These are phyloP conservation scores for Boletus rufocinnamomeus DNA, from an alignment of 768 basidiomycete species.

Conservation along the genomic window DNA sequence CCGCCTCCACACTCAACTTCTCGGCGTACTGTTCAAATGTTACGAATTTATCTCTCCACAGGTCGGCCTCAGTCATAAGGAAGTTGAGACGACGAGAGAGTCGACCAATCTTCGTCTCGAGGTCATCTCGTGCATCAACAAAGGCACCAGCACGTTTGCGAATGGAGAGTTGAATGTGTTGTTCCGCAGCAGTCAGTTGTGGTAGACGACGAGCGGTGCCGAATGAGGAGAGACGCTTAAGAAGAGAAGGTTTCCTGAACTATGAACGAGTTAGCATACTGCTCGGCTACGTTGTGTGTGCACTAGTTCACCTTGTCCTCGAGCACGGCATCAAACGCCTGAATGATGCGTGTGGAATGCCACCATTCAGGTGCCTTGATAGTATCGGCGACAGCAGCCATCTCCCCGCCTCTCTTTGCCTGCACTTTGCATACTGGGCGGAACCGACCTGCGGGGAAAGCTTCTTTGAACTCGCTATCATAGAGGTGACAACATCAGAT, in stretches of 20 bases:
- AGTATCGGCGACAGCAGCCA: conserved; percentile 82
- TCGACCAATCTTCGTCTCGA: conserved; percentile 91
- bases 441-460: conserved; percentile 91
- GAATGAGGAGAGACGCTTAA: conserved; percentile 82
- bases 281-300: not conserved
- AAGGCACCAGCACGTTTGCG: conserved; percentile 93
- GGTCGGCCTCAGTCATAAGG: conserved; percentile 86
- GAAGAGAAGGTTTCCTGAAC: conserved; percentile 87
- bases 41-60: conserved; percentile 93
- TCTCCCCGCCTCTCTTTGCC: conserved; percentile 77
- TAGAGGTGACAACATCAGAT: conserved; percentile 8
- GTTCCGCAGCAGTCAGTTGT: conserved; percentile 76
- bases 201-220: conserved; percentile 71
- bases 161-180: conserved; percentile 84
- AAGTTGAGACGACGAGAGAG: conserved; percentile 85
- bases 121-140: conserved; percentile 89
- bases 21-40: conserved; percentile 94
- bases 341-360: conserved; percentile 88
- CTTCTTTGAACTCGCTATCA: conserved; percentile 87
- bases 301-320: conserved; percentile 66
- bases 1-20: conserved; percentile 83
- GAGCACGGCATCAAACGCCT: conserved; percentile 86
- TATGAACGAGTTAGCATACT: conserved; percentile 31
- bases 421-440: conserved; percentile 90
- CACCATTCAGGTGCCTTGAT: conserved; percentile 94